Conservation (phyloP, 768 basidiomycete genomes). For the Zangia roseola region DNA sequence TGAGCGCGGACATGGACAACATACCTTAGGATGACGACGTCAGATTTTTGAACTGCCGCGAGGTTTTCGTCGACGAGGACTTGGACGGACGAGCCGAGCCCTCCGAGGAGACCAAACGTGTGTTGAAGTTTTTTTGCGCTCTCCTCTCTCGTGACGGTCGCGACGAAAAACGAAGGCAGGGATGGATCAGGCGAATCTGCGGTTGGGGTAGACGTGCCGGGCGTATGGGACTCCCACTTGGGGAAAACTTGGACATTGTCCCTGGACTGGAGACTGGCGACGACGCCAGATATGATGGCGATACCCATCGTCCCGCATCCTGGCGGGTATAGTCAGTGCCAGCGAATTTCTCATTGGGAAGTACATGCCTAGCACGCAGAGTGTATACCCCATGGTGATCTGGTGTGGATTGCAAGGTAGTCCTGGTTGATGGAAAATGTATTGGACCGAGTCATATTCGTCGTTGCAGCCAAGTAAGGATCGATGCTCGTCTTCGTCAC, state of each 20-base stretch:
- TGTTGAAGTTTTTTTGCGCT: slow-evolving; percentile 64
- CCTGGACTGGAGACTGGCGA: slow-evolving; percentile 72
- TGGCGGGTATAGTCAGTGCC: slow-evolving; percentile 29
- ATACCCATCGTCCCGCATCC: slow-evolving; percentile 99
- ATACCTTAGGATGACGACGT: slow-evolving; percentile 89
- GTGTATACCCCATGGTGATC: slow-evolving; percentile 79
- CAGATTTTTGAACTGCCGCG: slow-evolving; percentile 63
- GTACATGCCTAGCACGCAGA: slow-evolving; percentile 74
- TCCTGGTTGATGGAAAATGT: background rate
- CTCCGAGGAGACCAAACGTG: slow-evolving; percentile 58
- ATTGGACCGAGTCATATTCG: slow-evolving; percentile 12
- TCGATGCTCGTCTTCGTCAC: slow-evolving; percentile 63
- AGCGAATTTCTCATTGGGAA: slow-evolving; percentile 6
- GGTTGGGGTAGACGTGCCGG: slow-evolving; percentile 73
- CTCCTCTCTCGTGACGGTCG: slow-evolving; percentile 81
- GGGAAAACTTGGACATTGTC: slow-evolving; percentile 26
- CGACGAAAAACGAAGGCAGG: slow-evolving; percentile 76
- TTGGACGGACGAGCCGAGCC: slow-evolving; percentile 65
- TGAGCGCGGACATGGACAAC: slow-evolving; percentile 18
- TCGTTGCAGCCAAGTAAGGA: background rate
- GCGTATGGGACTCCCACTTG: slow-evolving; percentile 70
- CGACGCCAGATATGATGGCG: slow-evolving; percentile 89
- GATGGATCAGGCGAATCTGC: slow-evolving; percentile 56
- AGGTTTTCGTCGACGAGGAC: slow-evolving; percentile 71
- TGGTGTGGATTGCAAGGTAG: background rate